Conservation (phyloP, 139 green algal genomes). For the Edaphochlamys debaryana region DNA sequence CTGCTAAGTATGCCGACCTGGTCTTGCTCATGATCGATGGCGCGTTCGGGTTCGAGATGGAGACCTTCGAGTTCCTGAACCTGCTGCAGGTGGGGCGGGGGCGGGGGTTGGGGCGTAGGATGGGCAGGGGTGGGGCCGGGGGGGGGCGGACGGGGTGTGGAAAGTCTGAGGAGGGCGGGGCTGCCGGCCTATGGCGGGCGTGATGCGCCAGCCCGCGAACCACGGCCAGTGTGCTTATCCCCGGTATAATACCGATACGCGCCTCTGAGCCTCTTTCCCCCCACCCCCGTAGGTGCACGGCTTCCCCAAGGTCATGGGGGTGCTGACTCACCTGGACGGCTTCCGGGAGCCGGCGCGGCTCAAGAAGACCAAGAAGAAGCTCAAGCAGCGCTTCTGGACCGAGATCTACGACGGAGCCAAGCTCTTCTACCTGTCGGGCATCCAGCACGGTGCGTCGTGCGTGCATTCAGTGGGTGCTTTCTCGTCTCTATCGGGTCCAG, state of each 20-base stretch:
- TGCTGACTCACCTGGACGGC: constrained; percentile 97
- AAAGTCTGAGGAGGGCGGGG: no score
- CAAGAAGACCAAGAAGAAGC: constrained; percentile 95
- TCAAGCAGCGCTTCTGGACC: constrained; percentile 95
- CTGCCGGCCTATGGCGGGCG: no score
- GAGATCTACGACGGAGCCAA: constrained; percentile 99
- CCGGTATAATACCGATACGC: no score
- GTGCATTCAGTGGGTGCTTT: no score
- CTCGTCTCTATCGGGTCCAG: no score
- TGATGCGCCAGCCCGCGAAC: no score
- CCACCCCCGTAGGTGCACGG: constrained; percentile 70
- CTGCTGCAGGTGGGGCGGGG: constrained; percentile 91
- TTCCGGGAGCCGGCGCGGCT: constrained; percentile 89
- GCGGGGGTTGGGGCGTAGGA: neutral
- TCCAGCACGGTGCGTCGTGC: constrained; percentile 81
- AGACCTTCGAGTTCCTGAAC: constrained; percentile 99
- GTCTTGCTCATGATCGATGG: constrained; percentile 95
- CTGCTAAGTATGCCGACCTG: constrained; percentile 97
- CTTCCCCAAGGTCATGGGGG: constrained; percentile 99
- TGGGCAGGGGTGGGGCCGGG: neutral
- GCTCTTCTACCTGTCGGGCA: constrained; percentile 97
- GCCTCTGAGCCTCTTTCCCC: no score
- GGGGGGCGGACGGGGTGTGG: neutral
- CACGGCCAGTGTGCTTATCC: no score
- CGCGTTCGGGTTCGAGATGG: constrained; percentile 99